phyloP scores from a whole-genome alignment of 192 early-diverging fungal species.

The Mortierella claussenii region DNA sequence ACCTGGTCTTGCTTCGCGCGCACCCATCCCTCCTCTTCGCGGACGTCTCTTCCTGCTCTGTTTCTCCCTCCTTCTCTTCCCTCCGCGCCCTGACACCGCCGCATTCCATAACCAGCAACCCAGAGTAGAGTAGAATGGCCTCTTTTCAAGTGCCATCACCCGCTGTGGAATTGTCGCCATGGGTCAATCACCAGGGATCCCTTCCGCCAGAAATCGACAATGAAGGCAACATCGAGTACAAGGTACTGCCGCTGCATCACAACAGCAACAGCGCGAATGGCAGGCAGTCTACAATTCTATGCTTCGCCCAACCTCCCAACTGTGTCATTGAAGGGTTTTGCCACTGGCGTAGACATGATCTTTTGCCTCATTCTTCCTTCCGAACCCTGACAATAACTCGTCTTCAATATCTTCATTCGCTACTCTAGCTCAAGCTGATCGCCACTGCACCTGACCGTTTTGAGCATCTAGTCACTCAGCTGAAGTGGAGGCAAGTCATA shows the following conservation, averaged over 20 bases:
- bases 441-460: slow-evolving; percentile 73
- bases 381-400: too few relatives aligned
- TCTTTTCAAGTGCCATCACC: slow-evolving; percentile 32
- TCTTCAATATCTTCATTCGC: background rate
- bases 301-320: slow-evolving; percentile 19
- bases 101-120: slow-evolving; percentile 1
- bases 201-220: slow-evolving; percentile 85
- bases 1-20: too few relatives aligned
- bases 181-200: slow-evolving; percentile 48
- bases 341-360: background rate
- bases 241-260: too few relatives aligned
- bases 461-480: slow-evolving; percentile 89
- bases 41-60: background rate
- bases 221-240: slow-evolving; percentile 93
- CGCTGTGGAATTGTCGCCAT: slow-evolving; percentile 29
- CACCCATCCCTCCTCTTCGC: too few relatives aligned
- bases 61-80: slow-evolving; percentile 3
- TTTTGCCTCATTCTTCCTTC: background rate
- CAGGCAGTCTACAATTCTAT: too few relatives aligned
- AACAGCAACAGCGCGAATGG: too few relatives aligned
- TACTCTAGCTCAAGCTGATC: slow-evolving; percentile 75
- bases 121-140: slow-evolving; percentile 23
- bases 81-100: background rate
- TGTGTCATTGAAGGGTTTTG: too few relatives aligned
- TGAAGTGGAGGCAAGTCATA: slow-evolving; percentile 85